These are phyloP conservation scores for Phytophthora capsici DNA, from an alignment of 352 stramenopile genomes.

Conservation along the genomic window DNA sequence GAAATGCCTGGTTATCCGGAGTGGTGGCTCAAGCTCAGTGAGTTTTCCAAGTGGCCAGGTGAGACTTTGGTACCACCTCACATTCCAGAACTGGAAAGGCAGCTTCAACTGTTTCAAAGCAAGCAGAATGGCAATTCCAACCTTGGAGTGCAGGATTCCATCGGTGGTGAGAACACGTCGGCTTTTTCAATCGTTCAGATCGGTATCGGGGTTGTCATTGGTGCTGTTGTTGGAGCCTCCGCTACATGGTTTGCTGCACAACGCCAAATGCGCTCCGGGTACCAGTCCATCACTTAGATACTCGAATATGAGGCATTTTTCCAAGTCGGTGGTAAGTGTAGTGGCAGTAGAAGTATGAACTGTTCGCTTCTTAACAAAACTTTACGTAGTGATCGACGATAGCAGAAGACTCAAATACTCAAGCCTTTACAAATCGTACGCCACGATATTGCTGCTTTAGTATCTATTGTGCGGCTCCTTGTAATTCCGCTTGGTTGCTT, in stretches of 20 bases:
- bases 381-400: background rate
- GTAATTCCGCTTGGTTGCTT: constrained; percentile 30
- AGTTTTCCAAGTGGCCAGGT: constrained; percentile 75
- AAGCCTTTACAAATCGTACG: constrained; percentile 4
- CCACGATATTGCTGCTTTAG: constrained; percentile 12
- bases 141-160: constrained; percentile 9
- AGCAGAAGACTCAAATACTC: constrained; percentile 5
- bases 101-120: constrained; percentile 46
- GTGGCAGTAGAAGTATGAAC: constrained; percentile 20
- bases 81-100: constrained; percentile 45
- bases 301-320: background rate
- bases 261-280: constrained; percentile 38
- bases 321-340: too few relatives aligned
- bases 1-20: constrained; percentile 66
- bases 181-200: constrained; percentile 33
- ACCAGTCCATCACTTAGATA: constrained; percentile 41
- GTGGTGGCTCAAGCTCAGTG: constrained; percentile 67
- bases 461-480: constrained; percentile 41
- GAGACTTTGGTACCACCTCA: constrained; percentile 56
- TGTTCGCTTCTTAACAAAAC: background rate
- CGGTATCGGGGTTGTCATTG: constrained; percentile 35
- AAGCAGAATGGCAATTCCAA: constrained; percentile 29
- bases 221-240: constrained; percentile 37
- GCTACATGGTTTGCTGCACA: constrained; percentile 40
- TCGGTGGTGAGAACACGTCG: background rate